Percentiles rank a stretch among this genome's conserved stretches.
Evolutionary conservation across 148 eudicot genomes (phyloP).

Genomic region (Polygonum aviculare): DNA sequence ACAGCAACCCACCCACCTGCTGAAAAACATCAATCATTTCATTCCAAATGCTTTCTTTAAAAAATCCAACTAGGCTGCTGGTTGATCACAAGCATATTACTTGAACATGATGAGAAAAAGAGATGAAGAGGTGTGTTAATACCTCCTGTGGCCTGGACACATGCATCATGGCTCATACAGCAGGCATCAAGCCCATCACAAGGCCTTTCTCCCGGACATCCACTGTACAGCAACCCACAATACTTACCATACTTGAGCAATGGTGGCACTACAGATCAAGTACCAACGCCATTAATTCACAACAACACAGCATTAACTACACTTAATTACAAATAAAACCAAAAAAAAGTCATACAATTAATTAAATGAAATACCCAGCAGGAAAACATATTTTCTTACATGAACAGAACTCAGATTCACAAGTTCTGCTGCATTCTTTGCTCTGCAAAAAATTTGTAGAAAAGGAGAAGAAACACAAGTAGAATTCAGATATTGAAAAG

Average conservation of each 20-base stretch:
- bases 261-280: constrained; percentile 34
- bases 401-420: constrained; percentile 64
- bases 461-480: background rate
- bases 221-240: constrained; percentile 64
- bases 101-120: no score
- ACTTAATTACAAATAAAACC: background rate
- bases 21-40: background rate
- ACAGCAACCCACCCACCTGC: background rate
- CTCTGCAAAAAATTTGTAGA: constrained; percentile 18
- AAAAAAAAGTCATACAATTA: background rate
- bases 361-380: background rate
- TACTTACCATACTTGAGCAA: constrained; percentile 59
- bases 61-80: background rate
- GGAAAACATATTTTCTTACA: constrained; percentile 18
- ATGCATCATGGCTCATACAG: constrained; percentile 57
- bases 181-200: constrained; percentile 64
- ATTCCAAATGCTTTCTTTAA: background rate
- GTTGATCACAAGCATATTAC: background rate
- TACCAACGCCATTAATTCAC: background rate
- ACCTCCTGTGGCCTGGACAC: constrained; percentile 46
- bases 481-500: background rate
- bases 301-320: background rate
- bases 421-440: constrained; percentile 53
- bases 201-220: constrained; percentile 57
- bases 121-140: background rate